Base-by-base conservation (phyloP, 345 rosid species). In the Citrus sp. region DNA sequence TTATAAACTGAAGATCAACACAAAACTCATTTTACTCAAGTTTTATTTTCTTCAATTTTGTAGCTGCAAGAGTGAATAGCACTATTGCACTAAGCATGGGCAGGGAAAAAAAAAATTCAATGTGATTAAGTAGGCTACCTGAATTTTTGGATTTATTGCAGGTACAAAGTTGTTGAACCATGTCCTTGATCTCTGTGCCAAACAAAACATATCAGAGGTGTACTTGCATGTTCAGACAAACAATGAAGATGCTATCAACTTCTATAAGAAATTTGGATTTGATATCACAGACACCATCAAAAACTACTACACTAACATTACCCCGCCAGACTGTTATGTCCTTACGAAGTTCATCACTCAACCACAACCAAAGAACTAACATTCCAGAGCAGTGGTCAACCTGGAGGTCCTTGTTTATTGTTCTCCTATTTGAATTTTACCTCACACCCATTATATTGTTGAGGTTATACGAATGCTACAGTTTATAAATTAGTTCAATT, bases 151-250 rank as follows among this genome's bases (percentile, higher is more conserved):
- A 72, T 67, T 80, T 79, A 35, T 38, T 81, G 86, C 92, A 94
- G 99, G 98, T 72, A 89, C 98, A 55, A 91, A 42, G 86, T 88
- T 96, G 84, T 80, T 92, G 89, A 94, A 92, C 80, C 98, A 96
- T 82, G 98, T 90, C 80, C 89, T 94, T 55, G 97, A 94, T 49
- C 92, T 92, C 82, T 85, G 92, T 82, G 78, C 81, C 67, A 92
- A 89, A 90, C 93, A 90, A 84, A 89, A 86, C 83, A 87, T 90
- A 61, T 85, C 87, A 16, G 98, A 93, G 87, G 84, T 94, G 83
- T 96, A 94, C 89, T 91, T 96, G 90, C 98, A 94, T 37, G 99
- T 96, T 80, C 99, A 94, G 89, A 94, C 97, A 49, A 92, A 94
- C 89, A 94, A 96, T 70, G 95, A 94, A 68, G 98, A 96, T 30